These are phyloP conservation scores for Eucalyptus regnans DNA, from an alignment of 345 rosid genomes.

Conservation along the genomic window DNA sequence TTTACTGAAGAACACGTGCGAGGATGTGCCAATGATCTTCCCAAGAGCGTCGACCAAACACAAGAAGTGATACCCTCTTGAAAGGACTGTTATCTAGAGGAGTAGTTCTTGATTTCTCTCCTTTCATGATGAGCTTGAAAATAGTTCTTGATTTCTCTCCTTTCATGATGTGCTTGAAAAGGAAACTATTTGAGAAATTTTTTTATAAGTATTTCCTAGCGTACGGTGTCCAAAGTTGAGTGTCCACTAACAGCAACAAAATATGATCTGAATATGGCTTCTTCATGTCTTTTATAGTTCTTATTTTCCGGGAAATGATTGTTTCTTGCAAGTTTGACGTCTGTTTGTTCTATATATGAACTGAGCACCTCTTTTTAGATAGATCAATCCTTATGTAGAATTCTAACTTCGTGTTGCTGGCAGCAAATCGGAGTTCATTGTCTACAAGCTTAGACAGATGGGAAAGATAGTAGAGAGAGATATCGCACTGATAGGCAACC, in stretches of 20 bases:
- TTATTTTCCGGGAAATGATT: not conserved
- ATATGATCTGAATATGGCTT: not conserved
- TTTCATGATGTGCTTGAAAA: not conserved
- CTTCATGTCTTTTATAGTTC: not conserved
- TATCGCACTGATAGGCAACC: slow-evolving; percentile 27
- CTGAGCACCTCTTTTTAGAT: not conserved
- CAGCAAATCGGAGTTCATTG: slow-evolving; percentile 56
- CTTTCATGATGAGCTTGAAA: not conserved
- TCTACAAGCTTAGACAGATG: slow-evolving; percentile 62
- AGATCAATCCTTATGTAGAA: not conserved
- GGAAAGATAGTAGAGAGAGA: slow-evolving; percentile 50
- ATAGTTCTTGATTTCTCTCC: not conserved
- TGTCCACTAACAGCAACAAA: not conserved
- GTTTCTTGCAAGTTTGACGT: not conserved
- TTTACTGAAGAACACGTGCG: not conserved
- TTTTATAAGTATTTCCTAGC: not conserved
- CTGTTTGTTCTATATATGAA: not conserved
- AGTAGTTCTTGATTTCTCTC: not conserved
- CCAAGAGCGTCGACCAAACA: not conserved
- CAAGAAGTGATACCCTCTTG: not conserved
- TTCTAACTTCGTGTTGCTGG: not conserved
- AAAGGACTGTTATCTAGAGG: not conserved
- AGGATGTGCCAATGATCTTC: not conserved
- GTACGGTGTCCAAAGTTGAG: not conserved
- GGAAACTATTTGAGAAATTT: not conserved